Evolutionary conservation across 345 rosid species (phyloP).

Genomic region (Isatis tinctoria): DNA sequence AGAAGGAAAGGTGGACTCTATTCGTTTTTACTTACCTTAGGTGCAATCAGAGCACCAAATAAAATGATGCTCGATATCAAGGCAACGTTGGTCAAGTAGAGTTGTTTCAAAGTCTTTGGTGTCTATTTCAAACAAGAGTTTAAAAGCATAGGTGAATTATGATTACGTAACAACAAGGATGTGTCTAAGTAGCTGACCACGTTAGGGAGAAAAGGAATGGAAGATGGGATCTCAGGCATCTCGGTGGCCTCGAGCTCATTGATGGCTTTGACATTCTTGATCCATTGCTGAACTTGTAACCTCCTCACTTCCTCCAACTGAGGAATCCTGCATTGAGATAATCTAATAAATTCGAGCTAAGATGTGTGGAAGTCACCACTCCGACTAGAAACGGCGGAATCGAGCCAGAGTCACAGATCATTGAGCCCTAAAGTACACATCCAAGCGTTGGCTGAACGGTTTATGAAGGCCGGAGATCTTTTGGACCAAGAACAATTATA

Average conservation of each 20-base stretch:
- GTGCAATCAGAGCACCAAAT: constrained; percentile 94
- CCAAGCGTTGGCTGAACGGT: no score
- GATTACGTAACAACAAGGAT: background rate
- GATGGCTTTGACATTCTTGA: constrained; percentile 44
- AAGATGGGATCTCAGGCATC: constrained; percentile 92
- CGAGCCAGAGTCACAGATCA: no score
- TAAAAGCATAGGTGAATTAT: background rate
- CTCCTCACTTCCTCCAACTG: constrained; percentile 99
- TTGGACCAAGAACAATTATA: no score
- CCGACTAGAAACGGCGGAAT: no score
- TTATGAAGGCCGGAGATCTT: no score
- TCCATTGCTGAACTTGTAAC: constrained; percentile 75
- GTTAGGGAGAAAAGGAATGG: constrained; percentile 77
- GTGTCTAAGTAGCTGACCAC: constrained; percentile 43
- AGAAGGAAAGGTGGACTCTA: background rate
- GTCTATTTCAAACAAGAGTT: constrained; percentile 46
- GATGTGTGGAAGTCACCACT: no score
- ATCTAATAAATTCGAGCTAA: no score
- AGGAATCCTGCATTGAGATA: no score
- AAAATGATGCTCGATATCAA: constrained; percentile 67
- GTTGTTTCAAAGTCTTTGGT: constrained; percentile 76
- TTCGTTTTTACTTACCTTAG: constrained; percentile 50
- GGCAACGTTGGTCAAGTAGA: constrained; percentile 68
- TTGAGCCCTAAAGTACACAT: no score
- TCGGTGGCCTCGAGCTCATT: constrained; percentile 56